phyloP scores from a whole-genome alignment of 768 basidiomycete genomes.

The Mrakia blollopis region DNA sequence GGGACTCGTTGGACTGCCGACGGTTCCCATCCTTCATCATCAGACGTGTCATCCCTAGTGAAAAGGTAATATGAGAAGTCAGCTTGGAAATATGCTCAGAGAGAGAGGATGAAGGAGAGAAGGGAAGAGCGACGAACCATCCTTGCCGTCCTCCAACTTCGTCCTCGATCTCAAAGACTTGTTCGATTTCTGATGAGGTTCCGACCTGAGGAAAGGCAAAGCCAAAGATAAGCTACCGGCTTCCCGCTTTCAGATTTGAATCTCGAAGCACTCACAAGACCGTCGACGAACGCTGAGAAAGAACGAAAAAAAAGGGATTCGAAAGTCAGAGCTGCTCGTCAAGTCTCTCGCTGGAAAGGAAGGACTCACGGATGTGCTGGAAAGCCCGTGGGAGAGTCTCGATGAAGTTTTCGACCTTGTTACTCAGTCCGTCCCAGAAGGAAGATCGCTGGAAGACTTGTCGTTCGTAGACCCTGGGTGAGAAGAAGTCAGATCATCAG shows the following conservation, averaged over 20 bases:
- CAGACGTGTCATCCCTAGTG: slow-evolving; percentile 6
- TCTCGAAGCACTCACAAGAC: slow-evolving; percentile 48
- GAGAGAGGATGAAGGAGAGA: too few relatives aligned
- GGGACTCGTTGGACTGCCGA: background rate
- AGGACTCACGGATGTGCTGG: slow-evolving; percentile 63
- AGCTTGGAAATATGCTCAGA: too few relatives aligned
- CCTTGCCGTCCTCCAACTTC: slow-evolving; percentile 23
- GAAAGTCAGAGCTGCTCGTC: background rate
- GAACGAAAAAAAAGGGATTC: background rate
- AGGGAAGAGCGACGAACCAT: background rate
- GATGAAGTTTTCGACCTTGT: slow-evolving; percentile 58
- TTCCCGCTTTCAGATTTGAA: background rate
- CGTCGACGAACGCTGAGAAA: slow-evolving; percentile 67
- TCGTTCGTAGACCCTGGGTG: slow-evolving; percentile 61
- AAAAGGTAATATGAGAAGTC: too few relatives aligned
- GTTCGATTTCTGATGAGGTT: slow-evolving; percentile 65
- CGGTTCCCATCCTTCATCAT: slow-evolving; percentile 17
- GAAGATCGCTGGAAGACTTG: slow-evolving; percentile 58
- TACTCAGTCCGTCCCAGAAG: slow-evolving; percentile 7
- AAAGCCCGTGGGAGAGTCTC: slow-evolving; percentile 73
- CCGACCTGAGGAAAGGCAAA: slow-evolving; percentile 47
- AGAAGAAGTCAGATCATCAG: background rate
- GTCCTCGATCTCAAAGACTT: slow-evolving; percentile 79
- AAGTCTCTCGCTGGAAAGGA: background rate
- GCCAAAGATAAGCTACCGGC: background rate